Evolutionary conservation across 2,329 filamentous ascomycete genomes (phyloP), one percentile per base, ranked within the genome.

Genomic region (Domatiomyces catenatus): DNA sequence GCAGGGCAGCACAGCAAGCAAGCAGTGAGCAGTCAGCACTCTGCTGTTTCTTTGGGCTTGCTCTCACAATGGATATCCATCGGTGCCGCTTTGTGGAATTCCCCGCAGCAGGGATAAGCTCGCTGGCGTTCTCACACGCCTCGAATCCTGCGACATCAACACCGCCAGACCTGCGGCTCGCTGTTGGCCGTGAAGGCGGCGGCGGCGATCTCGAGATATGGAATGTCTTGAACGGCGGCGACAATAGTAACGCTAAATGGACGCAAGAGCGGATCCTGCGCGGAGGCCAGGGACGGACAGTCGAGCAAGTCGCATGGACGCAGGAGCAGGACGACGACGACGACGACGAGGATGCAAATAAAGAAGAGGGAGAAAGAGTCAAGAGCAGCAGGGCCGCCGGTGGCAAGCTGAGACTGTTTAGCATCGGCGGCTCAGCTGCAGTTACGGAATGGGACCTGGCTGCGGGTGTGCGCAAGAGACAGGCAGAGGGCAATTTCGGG

Each of bases 401-500:
- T 22, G 90, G 89, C 49, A 83, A 77, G 60, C 75, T 92, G 61
- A 80, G 92, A 53, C 77, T 98, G 43, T 98, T 98, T 71, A 96
- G 90, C 67, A 94, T 95, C 63, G 90, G 90, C 51, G 94, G 92
- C 65, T 94, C 89, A 18, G 86, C 84, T 48, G 84, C 83, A 20
- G 81, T 98, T 46, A 95, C 89, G 0, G 92, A 98, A 67, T 98
- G 92, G 92, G 84, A 96, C 69, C 72, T 98, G 20, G 79, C 80
- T 58, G 84, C 81, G 56, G 87, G 86, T 12, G 75, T 79, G 50
- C 85, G 88, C 8, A 77, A 83, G 68, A 79, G 84, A 52, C 84
- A 93, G 66, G 87, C 86, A 17, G 88, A 85, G 61, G 92, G 90
- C 45, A 93, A 93, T 66, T 87, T 94, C 66, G 89, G 88, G 57